Evolutionary conservation across 108 stramenopile genomes (phyloP), one percentile per base, ranked within the genome.

Genomic region (Licmophora abbreviata): DNA sequence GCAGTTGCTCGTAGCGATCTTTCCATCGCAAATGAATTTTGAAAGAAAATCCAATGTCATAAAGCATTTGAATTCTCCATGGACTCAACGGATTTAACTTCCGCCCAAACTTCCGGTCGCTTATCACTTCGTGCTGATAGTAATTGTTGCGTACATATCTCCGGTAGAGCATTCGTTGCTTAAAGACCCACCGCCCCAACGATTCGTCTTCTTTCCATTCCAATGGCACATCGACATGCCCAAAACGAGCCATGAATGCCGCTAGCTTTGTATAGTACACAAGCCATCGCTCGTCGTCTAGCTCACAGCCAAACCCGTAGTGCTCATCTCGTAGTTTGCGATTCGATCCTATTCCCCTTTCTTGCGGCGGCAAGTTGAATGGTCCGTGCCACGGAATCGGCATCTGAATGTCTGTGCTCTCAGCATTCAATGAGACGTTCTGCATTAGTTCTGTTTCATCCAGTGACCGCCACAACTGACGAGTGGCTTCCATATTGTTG

Each of bases 41-140:
- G 20, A 40, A 40, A 1, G 38, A 40, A 40, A 40, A 40, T 40
- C 38, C 38, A 40, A 40, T 20, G 5, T 40, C 38, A 40, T 40
- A 40, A 18, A 40, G 20, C 38, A 40, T 40, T 40, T 40, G 38
- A 18, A 40, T 40, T 20, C 38, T 40, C 38, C 38, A 40, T 5
- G 38, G 38, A 40, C 38, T 40, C 38, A 40, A 40, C 1, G 38
- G 20, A 18, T 18, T 40, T 18, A 40, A 20, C 20, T 40, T 40
- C 38, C 38, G 15, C 20, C 38, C 38, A 40, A 40, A 40, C 9
- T 35, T 35, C 12, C 12, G 9, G 34, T 35, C 34, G 12, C 12
- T 35, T 2, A 40, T 2, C 15, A 40, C 5, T 40, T 40, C 38
- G 20, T 40, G 38, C 5, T 40, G 38, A 40, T 40, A 40, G 20